A percentile compares a stretch with the other conserved stretches of the same genome.
phyloP scores from a whole-genome alignment of 371 early-diverging fungal species.

The Syncephalastrum sp. region DNA sequence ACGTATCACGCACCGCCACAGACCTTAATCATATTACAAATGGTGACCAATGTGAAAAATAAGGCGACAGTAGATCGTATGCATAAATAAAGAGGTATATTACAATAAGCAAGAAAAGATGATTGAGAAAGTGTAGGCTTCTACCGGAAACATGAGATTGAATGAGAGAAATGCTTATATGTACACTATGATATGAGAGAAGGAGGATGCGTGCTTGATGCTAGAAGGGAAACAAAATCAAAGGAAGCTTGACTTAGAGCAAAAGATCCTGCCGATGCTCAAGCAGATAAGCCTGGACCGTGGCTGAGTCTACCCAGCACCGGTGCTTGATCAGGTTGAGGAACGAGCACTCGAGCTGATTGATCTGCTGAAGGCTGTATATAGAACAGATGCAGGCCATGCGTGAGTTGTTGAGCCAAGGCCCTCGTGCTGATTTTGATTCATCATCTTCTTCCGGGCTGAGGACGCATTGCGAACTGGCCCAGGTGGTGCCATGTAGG shows the following conservation, averaged over 20 bases:
- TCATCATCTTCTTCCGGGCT: constrained; percentile 3
- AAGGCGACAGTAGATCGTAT: no score
- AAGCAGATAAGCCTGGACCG: constrained; percentile 22
- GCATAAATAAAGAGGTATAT: no score
- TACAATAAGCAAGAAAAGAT: no score
- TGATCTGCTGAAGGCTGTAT: constrained; percentile 23
- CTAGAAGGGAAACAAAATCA: background rate
- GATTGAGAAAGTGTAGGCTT: no score
- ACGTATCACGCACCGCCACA: no score
- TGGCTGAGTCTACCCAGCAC: constrained; percentile 28
- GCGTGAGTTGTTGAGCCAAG: constrained; percentile 19
- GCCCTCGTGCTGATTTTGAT: constrained; percentile 4
- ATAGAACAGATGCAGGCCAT: constrained; percentile 21
- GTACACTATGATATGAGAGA: no score
- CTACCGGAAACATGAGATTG: no score
- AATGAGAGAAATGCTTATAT: background rate
- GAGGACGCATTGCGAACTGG: background rate
- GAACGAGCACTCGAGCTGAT: constrained; percentile 28
- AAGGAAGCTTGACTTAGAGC: constrained; percentile 5
- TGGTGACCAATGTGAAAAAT: no score
- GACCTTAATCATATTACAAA: no score
- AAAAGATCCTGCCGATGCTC: constrained; percentile 23
- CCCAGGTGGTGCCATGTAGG: constrained; percentile 23
- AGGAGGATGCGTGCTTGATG: background rate
- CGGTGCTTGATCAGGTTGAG: constrained; percentile 26